Conservation (phyloP, 1,139 yeast species). For the Zygoascus meyerae region DNA sequence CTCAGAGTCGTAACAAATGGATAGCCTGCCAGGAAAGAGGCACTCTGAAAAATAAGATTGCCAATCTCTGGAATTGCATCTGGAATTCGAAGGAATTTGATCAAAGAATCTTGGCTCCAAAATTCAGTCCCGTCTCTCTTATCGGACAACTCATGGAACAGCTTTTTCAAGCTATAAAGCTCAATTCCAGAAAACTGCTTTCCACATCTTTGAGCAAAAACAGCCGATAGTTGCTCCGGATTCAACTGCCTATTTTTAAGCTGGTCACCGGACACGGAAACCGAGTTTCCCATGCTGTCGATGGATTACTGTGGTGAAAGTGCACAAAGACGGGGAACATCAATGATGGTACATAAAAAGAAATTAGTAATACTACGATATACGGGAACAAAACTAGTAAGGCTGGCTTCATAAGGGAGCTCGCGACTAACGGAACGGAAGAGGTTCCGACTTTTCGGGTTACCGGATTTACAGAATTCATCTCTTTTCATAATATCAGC, state of each 20-base stretch:
- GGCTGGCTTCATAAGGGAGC: too few relatives aligned
- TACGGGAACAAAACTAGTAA: too few relatives aligned
- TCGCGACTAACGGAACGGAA: too few relatives aligned
- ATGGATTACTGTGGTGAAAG: too few relatives aligned
- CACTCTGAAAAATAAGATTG: constrained; percentile 32
- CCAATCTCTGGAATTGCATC: constrained; percentile 30
- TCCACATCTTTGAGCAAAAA: constrained; percentile 36
- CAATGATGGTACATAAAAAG: too few relatives aligned
- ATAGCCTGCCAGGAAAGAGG: constrained; percentile 38
- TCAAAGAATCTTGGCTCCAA: constrained; percentile 31
- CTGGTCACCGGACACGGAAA: too few relatives aligned
- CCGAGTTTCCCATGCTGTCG: too few relatives aligned
- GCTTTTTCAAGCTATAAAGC: constrained; percentile 35
- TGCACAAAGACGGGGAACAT: too few relatives aligned
- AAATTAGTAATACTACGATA: too few relatives aligned
- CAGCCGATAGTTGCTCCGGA: constrained; percentile 30
- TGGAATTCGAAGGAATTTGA: constrained; percentile 27
- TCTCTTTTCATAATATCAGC: too few relatives aligned
- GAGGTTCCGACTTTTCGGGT: too few relatives aligned
- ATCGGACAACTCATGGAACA: constrained; percentile 26
- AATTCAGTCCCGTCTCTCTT: constrained; percentile 27
- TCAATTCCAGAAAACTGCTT: constrained; percentile 38
- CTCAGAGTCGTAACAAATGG: constrained; percentile 39
- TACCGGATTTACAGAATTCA: too few relatives aligned
- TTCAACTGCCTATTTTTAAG: background rate